Percentiles rank a stretch among this genome's conserved stretches.
These are phyloP conservation scores for Obelidium mucronatum DNA, from an alignment of 192 early-diverging fungal genomes.

Conservation along the genomic window DNA sequence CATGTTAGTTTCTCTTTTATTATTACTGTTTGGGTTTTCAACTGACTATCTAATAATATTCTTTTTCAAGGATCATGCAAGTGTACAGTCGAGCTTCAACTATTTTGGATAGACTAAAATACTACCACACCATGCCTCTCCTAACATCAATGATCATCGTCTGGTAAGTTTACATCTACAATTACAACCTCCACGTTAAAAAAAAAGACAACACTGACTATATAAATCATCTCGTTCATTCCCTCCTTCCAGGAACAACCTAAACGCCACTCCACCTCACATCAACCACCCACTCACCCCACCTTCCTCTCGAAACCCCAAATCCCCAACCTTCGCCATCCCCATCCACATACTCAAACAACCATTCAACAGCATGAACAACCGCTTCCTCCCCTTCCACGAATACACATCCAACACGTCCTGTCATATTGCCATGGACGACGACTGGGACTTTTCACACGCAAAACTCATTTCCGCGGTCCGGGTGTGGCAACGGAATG, in stretches of 20 bases:
- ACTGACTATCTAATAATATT: too few relatives aligned
- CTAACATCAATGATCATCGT: conserved; percentile 37
- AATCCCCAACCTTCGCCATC: neutral
- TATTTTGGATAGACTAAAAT: conserved; percentile 23
- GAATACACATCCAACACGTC: conserved; percentile 24
- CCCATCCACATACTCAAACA: conserved; percentile 36
- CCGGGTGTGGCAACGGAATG: conserved; percentile 28
- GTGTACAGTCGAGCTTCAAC: conserved; percentile 36
- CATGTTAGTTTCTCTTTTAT: too few relatives aligned
- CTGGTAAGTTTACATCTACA: too few relatives aligned
- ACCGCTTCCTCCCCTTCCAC: conserved; percentile 34
- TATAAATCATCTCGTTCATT: too few relatives aligned
- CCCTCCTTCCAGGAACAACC: too few relatives aligned
- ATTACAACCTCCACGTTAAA: too few relatives aligned
- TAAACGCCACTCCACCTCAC: conserved; percentile 27
- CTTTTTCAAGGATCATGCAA: conserved; percentile 32
- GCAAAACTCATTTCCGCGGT: conserved; percentile 30
- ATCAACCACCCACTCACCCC: conserved; percentile 19
- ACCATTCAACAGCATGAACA: conserved; percentile 41
- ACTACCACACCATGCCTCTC: conserved; percentile 39
- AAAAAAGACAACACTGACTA: too few relatives aligned
- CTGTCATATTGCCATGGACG: conserved; percentile 44
- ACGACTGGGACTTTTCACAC: conserved; percentile 51
- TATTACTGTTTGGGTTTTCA: too few relatives aligned
- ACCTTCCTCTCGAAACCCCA: neutral